phyloP scores from a whole-genome alignment of 1,139 yeast genomes.

The Protomyces gravidus region DNA sequence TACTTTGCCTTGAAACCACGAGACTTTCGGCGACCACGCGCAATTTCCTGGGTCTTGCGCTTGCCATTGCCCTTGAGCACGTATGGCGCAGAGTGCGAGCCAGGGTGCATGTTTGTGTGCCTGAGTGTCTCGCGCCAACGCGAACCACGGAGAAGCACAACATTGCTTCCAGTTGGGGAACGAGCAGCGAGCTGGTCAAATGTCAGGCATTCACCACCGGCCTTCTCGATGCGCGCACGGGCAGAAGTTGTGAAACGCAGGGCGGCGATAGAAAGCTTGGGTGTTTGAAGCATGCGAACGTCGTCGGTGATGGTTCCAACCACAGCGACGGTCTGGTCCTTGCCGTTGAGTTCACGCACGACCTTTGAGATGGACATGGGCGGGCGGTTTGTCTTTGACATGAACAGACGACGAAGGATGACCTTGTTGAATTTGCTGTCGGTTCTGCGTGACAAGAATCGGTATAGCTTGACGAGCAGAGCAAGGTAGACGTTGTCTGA shows the following conservation, averaged over 20 bases:
- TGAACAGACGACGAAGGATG: slow-evolving; percentile 86
- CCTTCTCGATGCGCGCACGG: slow-evolving; percentile 92
- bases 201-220: slow-evolving; percentile 99
- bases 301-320: slow-evolving; percentile 99
- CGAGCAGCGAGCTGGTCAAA: slow-evolving; percentile 98
- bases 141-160: slow-evolving; percentile 97
- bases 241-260: slow-evolving; percentile 99
- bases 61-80: slow-evolving; percentile 45
- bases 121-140: slow-evolving; percentile 99
- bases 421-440: slow-evolving; percentile 97
- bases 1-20: slow-evolving; percentile 98
- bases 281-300: slow-evolving; percentile 87
- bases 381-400: slow-evolving; percentile 98
- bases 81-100: slow-evolving; percentile 99
- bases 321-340: slow-evolving; percentile 83
- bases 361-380: slow-evolving; percentile 96
- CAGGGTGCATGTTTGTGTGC: slow-evolving; percentile 99
- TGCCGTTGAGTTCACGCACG: slow-evolving; percentile 62
- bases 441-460: slow-evolving; percentile 85
- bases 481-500: slow-evolving; percentile 98
- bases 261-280: slow-evolving; percentile 98
- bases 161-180: slow-evolving; percentile 99
- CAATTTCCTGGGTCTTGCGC: slow-evolving; percentile 61
- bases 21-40: slow-evolving; percentile 99
- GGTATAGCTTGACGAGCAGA: slow-evolving; percentile 94